Evolutionary conservation across 2,329 filamentous ascomycete species (phyloP).

Genomic region (Gaeumannomyces sp.): DNA sequence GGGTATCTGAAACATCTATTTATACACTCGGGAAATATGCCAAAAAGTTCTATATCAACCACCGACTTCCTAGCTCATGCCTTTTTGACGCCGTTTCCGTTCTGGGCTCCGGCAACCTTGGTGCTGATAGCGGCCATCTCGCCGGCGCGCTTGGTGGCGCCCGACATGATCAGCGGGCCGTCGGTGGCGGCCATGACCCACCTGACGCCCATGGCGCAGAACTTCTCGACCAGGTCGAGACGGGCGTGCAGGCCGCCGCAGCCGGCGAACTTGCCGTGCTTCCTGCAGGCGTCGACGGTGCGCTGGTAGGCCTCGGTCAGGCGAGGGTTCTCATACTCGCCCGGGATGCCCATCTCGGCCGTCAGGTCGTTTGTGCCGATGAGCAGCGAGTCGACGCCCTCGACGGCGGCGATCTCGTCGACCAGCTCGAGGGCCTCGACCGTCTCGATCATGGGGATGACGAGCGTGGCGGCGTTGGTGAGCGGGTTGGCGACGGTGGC

Average conservation of each 20-base stretch:
- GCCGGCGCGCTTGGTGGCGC: conserved; percentile 1
- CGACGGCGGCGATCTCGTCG: conserved; percentile 33
- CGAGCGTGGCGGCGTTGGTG: conserved; percentile 14
- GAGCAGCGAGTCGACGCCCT: conserved; percentile 33
- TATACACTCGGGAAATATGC: not conserved
- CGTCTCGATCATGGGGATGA: conserved; percentile 26
- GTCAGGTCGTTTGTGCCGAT: conserved; percentile 34
- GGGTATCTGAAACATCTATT: not conserved
- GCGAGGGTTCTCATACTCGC: conserved; percentile 28
- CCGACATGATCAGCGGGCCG: not conserved
- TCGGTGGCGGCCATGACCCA: conserved; percentile 19
- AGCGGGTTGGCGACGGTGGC: conserved; percentile 13
- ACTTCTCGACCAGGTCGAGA: conserved; percentile 31
- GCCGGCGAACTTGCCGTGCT: conserved; percentile 27
- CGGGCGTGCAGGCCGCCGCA: conserved; percentile 28
- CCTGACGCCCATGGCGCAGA: conserved; percentile 29
- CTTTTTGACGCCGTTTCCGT: not conserved
- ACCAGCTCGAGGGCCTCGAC: conserved; percentile 29
- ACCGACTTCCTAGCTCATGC: not conserved
- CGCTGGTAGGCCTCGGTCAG: conserved; percentile 17
- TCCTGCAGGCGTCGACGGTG: conserved; percentile 24
- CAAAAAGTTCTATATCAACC: not conserved
- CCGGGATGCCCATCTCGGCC: conserved; percentile 33
- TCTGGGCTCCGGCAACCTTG: not conserved
- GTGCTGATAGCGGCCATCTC: not conserved